Base-by-base conservation (phyloP, 2,329 filamentous ascomycete genomes). In the Lecanicillium sp. region DNA sequence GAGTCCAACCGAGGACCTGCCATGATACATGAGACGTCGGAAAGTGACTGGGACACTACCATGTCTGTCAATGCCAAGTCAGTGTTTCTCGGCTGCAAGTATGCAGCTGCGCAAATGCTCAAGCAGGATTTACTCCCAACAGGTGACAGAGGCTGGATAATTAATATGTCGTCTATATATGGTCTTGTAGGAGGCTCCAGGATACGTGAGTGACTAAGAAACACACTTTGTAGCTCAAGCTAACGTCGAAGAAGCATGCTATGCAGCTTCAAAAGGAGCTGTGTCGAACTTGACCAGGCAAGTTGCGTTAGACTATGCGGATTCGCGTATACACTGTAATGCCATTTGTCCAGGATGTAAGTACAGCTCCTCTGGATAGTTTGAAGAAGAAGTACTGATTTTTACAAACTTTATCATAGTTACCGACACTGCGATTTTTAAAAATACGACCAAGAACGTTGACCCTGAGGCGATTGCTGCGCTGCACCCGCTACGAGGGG, bases 291-390 rank as follows among this genome's bases (percentile, higher is more conserved):
- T 75, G 4, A 76, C 71, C 0, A 59, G 63, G 25, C 54, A 63
- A 8, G 57, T 70, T 0, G 70, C 70, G 0, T 43, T 69, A 27
- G 72, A 76, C 29, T 73, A 70, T 44, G 71, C 65, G 0, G 49
- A 51, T 1, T 49, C 66, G 9, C 54, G 60, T 1, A 71, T 76
- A 18, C 71, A 75, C 43, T 62, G 65, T 25, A 75, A 75, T 46
- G 68, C 69, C 0, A 58, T 76, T 5, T 73, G 70, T 38, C 72
- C 73, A 4, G 73, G 72, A 5, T 75, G 45, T 13, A 43, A 45
- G 29, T 54, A 41, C 13, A 29, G 30, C 2, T 4, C 51, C 55
- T 51, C 18, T 12, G 17, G 20, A 2, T 30, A 38, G 14, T 31
- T 31, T 27, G n/a, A 12, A 16, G 5, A 6, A 15, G 14, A 30